Base-by-base conservation (phyloP, 495 filamentous ascomycete genomes). In the Penicillium subrubescens region DNA sequence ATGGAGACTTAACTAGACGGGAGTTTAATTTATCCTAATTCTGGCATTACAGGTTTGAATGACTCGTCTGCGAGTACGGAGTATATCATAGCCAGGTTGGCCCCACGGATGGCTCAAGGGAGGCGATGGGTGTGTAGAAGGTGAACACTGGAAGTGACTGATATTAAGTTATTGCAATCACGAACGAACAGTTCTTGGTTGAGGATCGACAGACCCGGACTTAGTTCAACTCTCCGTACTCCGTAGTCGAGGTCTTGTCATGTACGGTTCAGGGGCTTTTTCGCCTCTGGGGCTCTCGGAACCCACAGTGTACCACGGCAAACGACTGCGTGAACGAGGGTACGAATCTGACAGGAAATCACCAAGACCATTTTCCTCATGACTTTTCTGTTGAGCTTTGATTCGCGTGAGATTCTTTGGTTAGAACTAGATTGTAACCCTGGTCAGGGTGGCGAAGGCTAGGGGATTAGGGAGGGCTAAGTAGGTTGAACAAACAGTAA, bases 1-100 rank as follows among this genome's bases (percentile, higher is more conserved):
- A 2, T 1, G 25, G 25, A 77, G 61, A 53, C 21, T 10, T 67
- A 69, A 8, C 55, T 77, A 14, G 59, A 71, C 23, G 39, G 3
- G 35, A 39, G 12, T 35, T 35, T 8, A 35, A 41, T 27, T 27
- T 4, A 27, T 1, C 25, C 25, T 27, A 27, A 27, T 27, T 4
- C 25, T n/a, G n/a, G 25, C 25, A 27, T 27, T 27, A 1, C 25
- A 27, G 25, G 25, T 2, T 27, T 27, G 25, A 27, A 27, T 27
- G 25, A 27, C 25, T 27, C 25, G 25, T 27, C 25, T 27, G 25
- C 25, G 25, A 27, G 25, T 27, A 27, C 25, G 25, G 4, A 54
- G 34, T 61, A 56, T 56, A 50, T 29, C 41, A 60, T 54, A 21
- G 54, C 59, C 2, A 61, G 68, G 48, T 48, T 58, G 60, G 48